Evolutionary conservation across 2,329 filamentous ascomycete genomes (phyloP).

Genomic region (Bipolaris sorokiniana): DNA sequence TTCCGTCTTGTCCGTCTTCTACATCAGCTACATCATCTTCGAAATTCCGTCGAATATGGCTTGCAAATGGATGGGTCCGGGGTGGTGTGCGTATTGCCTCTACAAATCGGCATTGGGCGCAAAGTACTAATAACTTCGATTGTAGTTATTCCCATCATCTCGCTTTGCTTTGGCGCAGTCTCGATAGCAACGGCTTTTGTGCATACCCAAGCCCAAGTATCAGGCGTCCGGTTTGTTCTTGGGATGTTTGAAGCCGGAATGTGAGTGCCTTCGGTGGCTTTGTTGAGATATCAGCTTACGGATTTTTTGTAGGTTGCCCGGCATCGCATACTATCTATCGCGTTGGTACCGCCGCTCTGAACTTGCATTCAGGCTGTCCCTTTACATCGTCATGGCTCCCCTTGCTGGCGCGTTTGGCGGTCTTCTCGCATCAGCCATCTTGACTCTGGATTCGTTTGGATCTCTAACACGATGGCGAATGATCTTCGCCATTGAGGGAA

Average conservation of each 20-base stretch:
- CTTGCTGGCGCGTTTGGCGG: conserved; percentile 75
- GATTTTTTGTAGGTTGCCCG: conserved; percentile 57
- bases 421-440: conserved; percentile 66
- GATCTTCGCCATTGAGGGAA: conserved; percentile 75
- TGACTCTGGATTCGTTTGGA: conserved; percentile 66
- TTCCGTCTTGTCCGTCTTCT: conserved; percentile 70
- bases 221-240: conserved; percentile 70
- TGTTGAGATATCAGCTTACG: too few species aligned
- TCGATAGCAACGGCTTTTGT: conserved; percentile 73
- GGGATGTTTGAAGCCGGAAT: conserved; percentile 74
- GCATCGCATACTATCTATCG: conserved; percentile 75
- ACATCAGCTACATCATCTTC: conserved; percentile 69
- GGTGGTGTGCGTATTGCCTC: conserved; percentile 58
- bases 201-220: conserved; percentile 58
- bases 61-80: conserved; percentile 74
- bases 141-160: conserved; percentile 63
- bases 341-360: conserved; percentile 75
- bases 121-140: not conserved
- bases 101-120: not conserved
- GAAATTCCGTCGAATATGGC: conserved; percentile 69
- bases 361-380: conserved; percentile 68
- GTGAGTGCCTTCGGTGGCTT: conserved; percentile 22
- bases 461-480: conserved; percentile 67
- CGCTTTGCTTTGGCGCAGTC: conserved; percentile 67
- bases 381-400: conserved; percentile 74